Evolutionary conservation across 2,329 filamentous ascomycete species (phyloP), one percentile per base, ranked within the genome.

Genomic region (Diaporthe sp.): DNA sequence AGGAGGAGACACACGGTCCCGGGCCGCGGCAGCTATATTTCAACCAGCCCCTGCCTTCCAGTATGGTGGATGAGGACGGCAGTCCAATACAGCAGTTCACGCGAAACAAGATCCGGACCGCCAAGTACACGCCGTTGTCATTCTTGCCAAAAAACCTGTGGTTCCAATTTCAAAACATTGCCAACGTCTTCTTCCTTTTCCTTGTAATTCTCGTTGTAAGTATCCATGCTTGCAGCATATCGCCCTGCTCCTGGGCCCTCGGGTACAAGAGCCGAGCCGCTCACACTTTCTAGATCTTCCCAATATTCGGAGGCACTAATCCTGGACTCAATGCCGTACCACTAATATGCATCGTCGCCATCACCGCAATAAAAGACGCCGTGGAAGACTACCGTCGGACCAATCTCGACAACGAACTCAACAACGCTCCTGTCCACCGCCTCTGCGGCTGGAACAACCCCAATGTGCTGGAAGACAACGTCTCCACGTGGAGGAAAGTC

Each of bases 181-280:
- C 97, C 81, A 99, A 99, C 83, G 93, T 98, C 71, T 99, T 98
- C 86, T 99, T 99, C 89, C 88, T 98, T 79, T 98, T 98, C 85
- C 90, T 96, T 79, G 96, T 98, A 82, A 97, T 99, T 81, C 90
- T 99, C 75, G 92, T 93, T 80, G 97, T 98, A 92, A 88, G 96
- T 73, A 30, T 66, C 44, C 37, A 55, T 72, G 42, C 42, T 53
- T 51, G 30, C 47, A 59, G 74, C 59, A 70, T 53, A 2, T n/a
- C 39, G 65, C 44, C 53, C 42, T 72, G 47, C 53, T 30, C 22
- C 8, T 65, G 9, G 63, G 47, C 51, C 58, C 15, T 7, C 58
- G 10, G 44, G 30, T 56, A 68, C 6, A 25, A 25, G 53, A 71
- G 22, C 44, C 53, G 32, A 27, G 39, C 37, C 70, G 73, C 71